A percentile compares a stretch with the other conserved stretches of the same genome.
phyloP scores from a whole-genome alignment of 768 basidiomycete species.

The Leccinum variicolor region DNA sequence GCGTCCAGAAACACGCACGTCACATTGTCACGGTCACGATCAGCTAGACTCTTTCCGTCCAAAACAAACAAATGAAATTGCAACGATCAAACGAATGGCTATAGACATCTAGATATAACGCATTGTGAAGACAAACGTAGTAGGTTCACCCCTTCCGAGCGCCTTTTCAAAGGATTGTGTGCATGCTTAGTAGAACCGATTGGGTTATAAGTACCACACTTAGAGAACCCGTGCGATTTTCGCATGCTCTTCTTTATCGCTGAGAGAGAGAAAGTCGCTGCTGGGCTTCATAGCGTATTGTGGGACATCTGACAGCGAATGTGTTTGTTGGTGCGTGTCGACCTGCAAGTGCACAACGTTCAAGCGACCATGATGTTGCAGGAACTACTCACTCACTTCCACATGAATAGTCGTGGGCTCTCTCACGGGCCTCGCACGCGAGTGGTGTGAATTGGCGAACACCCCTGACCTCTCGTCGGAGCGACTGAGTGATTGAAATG shows the following conservation, averaged over 20 bases:
- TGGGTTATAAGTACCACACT: neutral
- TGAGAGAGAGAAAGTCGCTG: conserved; percentile 21
- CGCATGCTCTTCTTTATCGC: conserved; percentile 16
- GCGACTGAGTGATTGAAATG: conserved; percentile 9
- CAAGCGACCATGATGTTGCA: neutral
- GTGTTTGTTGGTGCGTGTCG: conserved; percentile 26
- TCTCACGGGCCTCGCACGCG: conserved; percentile 16
- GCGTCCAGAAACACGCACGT: conserved; percentile 24
- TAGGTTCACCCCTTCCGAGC: neutral
- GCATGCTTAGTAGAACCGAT: neutral
- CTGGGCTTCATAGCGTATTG: conserved; percentile 22
- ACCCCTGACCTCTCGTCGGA: conserved; percentile 20
- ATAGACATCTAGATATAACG: neutral
- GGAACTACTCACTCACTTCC: conserved; percentile 25
- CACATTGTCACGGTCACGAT: conserved; percentile 22
- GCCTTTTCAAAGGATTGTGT: neutral
- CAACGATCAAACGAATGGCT: conserved; percentile 9
- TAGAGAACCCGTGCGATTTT: conserved; percentile 17
- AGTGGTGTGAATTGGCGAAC: conserved; percentile 14
- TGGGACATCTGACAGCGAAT: conserved; percentile 23
- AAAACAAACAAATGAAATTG: neutral
- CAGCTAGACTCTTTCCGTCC: neutral
- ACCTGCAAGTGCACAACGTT: conserved; percentile 17
- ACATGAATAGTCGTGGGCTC: conserved; percentile 29
- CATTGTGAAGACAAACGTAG: neutral